Evolutionary conservation across 2,329 filamentous ascomycete species (phyloP).

Genomic region (Daldinia sp.): DNA sequence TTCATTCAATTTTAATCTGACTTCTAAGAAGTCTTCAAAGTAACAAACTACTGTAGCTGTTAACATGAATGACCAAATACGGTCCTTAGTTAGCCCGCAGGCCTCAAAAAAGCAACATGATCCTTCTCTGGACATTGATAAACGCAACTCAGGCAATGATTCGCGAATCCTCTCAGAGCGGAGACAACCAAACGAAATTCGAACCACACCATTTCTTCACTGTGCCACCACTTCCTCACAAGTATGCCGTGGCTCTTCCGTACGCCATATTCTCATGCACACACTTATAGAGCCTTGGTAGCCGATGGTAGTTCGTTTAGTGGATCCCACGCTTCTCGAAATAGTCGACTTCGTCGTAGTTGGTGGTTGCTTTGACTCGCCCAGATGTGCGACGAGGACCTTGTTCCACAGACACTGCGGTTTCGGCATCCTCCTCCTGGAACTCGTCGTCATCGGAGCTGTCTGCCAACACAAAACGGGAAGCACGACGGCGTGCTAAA

Average conservation of each 20-base stretch:
- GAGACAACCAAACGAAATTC: background rate
- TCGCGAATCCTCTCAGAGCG: background rate
- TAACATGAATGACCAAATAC: background rate
- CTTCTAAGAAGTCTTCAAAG: background rate
- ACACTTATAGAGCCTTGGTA: background rate
- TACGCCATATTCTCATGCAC: background rate
- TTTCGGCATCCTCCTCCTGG: too few relatives aligned
- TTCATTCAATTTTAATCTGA: background rate
- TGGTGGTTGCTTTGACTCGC: background rate
- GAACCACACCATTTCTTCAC: background rate
- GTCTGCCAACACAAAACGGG: too few relatives aligned
- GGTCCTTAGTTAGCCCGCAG: background rate
- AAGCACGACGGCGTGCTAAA: background rate
- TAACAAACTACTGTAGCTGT: background rate
- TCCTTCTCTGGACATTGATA: background rate
- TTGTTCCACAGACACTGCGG: too few relatives aligned
- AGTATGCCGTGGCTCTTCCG: background rate
- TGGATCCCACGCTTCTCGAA: background rate
- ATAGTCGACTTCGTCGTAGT: background rate
- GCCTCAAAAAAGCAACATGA: background rate
- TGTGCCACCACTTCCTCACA: background rate
- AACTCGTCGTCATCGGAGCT: too few relatives aligned
- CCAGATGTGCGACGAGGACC: too few relatives aligned
- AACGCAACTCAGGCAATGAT: background rate
- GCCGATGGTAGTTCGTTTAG: background rate